Evolutionary conservation across 148 eudicot species (phyloP).

Genomic region (Rhododendron ovatum): DNA sequence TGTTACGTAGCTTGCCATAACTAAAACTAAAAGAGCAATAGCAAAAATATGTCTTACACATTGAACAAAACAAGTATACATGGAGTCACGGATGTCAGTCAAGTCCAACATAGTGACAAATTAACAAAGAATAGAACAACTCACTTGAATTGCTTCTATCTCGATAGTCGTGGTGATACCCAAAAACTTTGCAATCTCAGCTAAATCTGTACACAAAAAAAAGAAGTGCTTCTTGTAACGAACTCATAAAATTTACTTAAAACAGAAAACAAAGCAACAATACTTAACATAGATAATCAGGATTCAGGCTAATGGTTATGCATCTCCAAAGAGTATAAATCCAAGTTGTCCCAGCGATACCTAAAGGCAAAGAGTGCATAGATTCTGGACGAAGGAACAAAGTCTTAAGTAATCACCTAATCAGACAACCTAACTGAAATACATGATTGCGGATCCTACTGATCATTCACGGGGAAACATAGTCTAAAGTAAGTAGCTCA

Average conservation of each 20-base stretch:
- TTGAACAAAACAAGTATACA: background rate
- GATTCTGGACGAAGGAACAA: background rate
- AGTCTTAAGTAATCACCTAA: background rate
- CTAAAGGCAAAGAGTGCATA: background rate
- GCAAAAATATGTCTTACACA: background rate
- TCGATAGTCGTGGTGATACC: conserved; percentile 81
- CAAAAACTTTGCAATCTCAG: conserved; percentile 95
- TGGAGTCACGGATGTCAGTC: background rate
- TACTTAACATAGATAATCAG: background rate
- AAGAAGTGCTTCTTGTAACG: background rate
- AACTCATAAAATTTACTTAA: background rate
- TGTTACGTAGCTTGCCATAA: background rate
- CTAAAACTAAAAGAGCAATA: background rate
- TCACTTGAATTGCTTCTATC: conserved; percentile 87
- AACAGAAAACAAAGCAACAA: background rate
- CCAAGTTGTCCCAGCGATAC: background rate
- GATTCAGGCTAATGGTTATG: background rate
- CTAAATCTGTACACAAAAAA: conserved; percentile 58
- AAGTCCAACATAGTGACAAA: background rate
- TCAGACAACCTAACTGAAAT: background rate
- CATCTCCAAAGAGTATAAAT: background rate
- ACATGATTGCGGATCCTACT: background rate
- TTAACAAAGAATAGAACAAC: conserved; percentile 15
- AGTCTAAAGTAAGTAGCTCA: background rate
- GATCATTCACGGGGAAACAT: background rate